A percentile compares a stretch with the other conserved stretches of the same genome.
These are phyloP conservation scores for Helotiales sp. DNA, from an alignment of 2,329 filamentous ascomycete genomes.

Conservation along the genomic window DNA sequence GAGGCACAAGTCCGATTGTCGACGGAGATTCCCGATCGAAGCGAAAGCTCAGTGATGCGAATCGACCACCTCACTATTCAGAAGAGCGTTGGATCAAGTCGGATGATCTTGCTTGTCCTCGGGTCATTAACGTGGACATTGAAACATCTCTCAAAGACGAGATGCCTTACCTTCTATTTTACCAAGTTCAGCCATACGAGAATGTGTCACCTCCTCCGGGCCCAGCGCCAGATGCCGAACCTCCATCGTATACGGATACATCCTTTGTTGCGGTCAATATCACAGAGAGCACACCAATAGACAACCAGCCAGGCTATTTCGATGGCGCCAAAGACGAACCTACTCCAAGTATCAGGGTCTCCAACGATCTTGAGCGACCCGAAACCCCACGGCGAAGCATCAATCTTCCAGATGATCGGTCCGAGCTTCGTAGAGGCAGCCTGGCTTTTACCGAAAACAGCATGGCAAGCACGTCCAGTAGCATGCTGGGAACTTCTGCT, in stretches of 20 bases:
- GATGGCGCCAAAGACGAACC: constrained; percentile 50
- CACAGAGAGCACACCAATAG: constrained; percentile 16
- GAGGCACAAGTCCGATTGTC: constrained; percentile 69
- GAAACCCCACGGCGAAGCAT: constrained; percentile 50
- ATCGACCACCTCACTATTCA: constrained; percentile 67
- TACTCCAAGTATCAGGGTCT: constrained; percentile 55
- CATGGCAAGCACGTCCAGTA: constrained; percentile 44
- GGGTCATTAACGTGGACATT: constrained; percentile 79
- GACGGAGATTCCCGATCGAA: constrained; percentile 62
- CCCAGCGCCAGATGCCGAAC: constrained; percentile 36
- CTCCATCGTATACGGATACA: constrained; percentile 62
- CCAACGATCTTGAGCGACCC: constrained; percentile 54
- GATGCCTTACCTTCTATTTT: constrained; percentile 93
- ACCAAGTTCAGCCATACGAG: constrained; percentile 87
- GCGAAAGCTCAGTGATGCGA: constrained; percentile 47
- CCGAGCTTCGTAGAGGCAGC: constrained; percentile 55
- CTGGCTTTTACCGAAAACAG: constrained; percentile 54
- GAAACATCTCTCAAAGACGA: constrained; percentile 79
- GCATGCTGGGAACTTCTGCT: constrained; percentile 48
- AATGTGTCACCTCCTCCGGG: constrained; percentile 47
- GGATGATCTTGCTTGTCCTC: constrained; percentile 77
- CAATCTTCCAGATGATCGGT: constrained; percentile 50
- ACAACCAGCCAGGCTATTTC: constrained; percentile 48
- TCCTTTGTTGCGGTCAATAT: constrained; percentile 34
- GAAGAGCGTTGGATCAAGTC: constrained; percentile 87